These are phyloP conservation scores for Verticillium klebahnii DNA, from an alignment of 2,329 filamentous ascomycete species.

Conservation along the genomic window DNA sequence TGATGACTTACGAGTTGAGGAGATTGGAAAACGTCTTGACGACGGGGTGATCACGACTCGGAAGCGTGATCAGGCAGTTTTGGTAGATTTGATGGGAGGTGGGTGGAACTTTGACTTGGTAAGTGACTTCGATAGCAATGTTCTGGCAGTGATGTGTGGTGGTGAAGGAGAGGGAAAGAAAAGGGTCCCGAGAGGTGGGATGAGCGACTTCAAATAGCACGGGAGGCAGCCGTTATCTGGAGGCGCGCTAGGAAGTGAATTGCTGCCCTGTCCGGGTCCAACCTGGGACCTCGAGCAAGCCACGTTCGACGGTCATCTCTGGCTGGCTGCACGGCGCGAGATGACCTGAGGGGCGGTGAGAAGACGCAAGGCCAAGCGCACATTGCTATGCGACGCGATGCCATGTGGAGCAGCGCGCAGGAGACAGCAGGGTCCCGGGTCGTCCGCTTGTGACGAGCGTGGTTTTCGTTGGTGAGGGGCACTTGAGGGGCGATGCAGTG, in stretches of 20 bases:
- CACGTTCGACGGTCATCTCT: not conserved
- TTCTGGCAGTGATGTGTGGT: not conserved
- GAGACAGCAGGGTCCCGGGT: not conserved
- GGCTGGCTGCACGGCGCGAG: not conserved
- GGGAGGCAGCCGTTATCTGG: not conserved
- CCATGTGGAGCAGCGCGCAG: not conserved
- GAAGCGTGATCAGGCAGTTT: slow-evolving; percentile 45
- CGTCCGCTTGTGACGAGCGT: not conserved
- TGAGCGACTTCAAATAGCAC: not conserved
- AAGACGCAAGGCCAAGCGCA: not conserved
- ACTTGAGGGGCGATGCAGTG: not conserved
- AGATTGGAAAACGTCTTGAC: slow-evolving; percentile 99
- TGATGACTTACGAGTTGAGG: slow-evolving; percentile 76
- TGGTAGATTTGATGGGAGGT: not conserved
- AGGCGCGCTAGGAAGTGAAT: not conserved
- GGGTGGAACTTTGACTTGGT: not conserved
- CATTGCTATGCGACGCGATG: not conserved
- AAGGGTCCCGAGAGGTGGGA: not conserved
- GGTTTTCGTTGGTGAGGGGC: not conserved
- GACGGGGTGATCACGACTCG: slow-evolving; percentile 57
- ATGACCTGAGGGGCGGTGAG: not conserved
- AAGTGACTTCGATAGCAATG: not conserved
- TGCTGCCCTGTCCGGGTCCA: not conserved
- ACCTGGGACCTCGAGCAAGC: not conserved
- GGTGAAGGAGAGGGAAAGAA: not conserved